Percentiles rank a stretch among this genome's conserved stretches.
phyloP scores from a whole-genome alignment of 495 filamentous ascomycete species.

The Staphylotrichum tortipilum region DNA sequence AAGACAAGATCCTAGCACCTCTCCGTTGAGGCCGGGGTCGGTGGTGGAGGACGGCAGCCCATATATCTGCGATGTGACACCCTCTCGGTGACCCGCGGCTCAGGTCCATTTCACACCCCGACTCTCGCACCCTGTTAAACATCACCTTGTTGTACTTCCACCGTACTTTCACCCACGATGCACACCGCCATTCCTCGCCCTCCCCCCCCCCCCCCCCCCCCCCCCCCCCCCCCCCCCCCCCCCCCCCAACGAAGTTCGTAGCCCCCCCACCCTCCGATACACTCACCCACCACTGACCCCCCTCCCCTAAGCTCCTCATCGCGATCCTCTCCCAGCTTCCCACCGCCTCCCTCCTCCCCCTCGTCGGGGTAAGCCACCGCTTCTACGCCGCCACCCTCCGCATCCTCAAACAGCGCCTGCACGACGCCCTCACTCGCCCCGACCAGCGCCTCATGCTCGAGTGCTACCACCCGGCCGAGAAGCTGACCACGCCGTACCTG shows the following conservation, averaged over 20 bases:
- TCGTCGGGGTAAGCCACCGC: constrained; percentile 53
- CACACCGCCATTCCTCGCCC: too few relatives aligned
- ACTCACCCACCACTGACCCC: neutral
- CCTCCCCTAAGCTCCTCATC: constrained; percentile 51
- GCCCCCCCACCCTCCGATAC: neutral
- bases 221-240: too few relatives aligned
- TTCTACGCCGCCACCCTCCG: constrained; percentile 61
- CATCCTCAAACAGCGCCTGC: constrained; percentile 57
- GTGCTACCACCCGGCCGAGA: constrained; percentile 66
- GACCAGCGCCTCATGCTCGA: constrained; percentile 63
- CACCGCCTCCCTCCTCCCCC: constrained; percentile 51
- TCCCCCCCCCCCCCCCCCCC: too few relatives aligned
- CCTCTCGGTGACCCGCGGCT: too few relatives aligned
- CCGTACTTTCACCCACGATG: too few relatives aligned
- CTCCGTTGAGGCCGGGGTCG: too few relatives aligned
- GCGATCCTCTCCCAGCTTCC: constrained; percentile 53
- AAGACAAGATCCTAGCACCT: too few relatives aligned
- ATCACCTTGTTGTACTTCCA: too few relatives aligned
- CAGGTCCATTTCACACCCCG: too few relatives aligned
- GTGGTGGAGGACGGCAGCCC: too few relatives aligned
- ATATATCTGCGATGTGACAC: too few relatives aligned
- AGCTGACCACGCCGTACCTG: constrained; percentile 57
- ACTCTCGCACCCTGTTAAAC: too few relatives aligned
- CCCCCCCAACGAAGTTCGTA: constrained; percentile 38
- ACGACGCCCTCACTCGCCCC: constrained; percentile 44